Percentiles rank a stretch among this genome's conserved stretches.
phyloP scores from a whole-genome alignment of 2,329 filamentous ascomycete genomes.

The Colletotrichum sojae region DNA sequence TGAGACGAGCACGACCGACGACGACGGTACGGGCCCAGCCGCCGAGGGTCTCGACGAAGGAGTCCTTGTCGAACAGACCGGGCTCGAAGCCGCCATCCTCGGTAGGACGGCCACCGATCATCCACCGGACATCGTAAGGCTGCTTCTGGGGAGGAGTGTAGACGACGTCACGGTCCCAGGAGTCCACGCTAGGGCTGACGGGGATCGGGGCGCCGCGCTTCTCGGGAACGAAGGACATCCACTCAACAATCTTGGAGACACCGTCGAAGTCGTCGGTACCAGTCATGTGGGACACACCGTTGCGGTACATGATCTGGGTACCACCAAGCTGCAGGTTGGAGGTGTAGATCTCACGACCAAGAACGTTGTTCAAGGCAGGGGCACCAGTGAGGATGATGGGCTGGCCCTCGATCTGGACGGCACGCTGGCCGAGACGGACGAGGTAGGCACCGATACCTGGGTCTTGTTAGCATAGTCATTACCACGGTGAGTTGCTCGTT shows the following conservation, averaged over 20 bases:
- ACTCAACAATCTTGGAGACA: constrained; percentile 97
- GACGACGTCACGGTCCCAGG: constrained; percentile 92
- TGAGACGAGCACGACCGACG: constrained; percentile 94
- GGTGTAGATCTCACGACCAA: constrained; percentile 98
- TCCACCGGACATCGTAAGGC: constrained; percentile 92
- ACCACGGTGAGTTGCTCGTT: constrained; percentile 21
- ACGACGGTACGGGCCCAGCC: constrained; percentile 98
- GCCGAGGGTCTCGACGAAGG: constrained; percentile 95
- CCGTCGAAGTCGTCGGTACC: constrained; percentile 97
- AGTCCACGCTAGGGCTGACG: constrained; percentile 87
- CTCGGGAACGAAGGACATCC: constrained; percentile 97
- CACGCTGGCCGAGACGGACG: constrained; percentile 97
- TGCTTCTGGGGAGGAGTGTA: constrained; percentile 88
- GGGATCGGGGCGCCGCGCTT: constrained; percentile 94
- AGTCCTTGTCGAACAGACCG: constrained; percentile 96
- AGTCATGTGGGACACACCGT: constrained; percentile 99
- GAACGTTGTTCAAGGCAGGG: constrained; percentile 96
- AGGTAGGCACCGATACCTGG: constrained; percentile 96
- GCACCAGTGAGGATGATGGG: constrained; percentile 99
- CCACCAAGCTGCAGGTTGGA: constrained; percentile 99
- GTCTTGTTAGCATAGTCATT: constrained; percentile 49
- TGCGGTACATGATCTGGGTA: constrained; percentile 99
- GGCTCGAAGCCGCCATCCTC: constrained; percentile 83
- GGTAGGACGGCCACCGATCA: constrained; percentile 90
- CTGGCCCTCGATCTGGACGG: constrained; percentile 98